Base-by-base conservation (phyloP, 768 basidiomycete genomes). In the Tulasnella sp. region DNA sequence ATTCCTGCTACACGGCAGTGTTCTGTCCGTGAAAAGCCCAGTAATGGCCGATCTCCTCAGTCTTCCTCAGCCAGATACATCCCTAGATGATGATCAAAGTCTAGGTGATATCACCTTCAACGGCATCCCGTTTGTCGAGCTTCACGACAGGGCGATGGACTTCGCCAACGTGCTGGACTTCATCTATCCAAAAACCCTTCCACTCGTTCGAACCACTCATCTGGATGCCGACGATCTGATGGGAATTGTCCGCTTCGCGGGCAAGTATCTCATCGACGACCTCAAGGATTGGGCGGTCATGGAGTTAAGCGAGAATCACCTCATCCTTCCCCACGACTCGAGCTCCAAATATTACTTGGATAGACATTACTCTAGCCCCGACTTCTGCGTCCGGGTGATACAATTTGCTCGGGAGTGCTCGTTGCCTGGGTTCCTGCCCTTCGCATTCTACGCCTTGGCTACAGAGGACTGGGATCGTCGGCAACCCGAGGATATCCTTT, bases 111-210 rank as follows among this genome's bases (percentile, higher is more conserved):
- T 64, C 0, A 36, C 34, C 29, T 19, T 12, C 11, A 70, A 70
- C 69, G 69, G 69, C 17, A 36, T 70, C 5, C 69, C 69, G 7
- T 38, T 42, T 19, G 69, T 70, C 1, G 40, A 12, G 3, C 69
- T 70, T 11, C 58, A 70, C 69, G 69, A 70, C 40, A 70, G 19
- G 40, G 29, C 69, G 11, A 6, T n/a, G 4, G 69, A 70, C 37
- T 70, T 70, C 40, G 37, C 69, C 9, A 70, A 70, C 69, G 69
- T 70, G 2, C 25, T 70, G 36, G 69, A 70, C 69, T 70, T 70
- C 29, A 70, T 70, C 69, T 70, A 70, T 36, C 69, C 69, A 19
- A 38, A 31, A 11, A 38, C 36, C 36, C 37, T 70, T 14, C 40
- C 69, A 29, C 12, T 70, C 5, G n/a, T 25, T 11, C 69, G n/a